These are phyloP conservation scores for Dichotomocladium elegans DNA, from an alignment of 371 early-diverging fungal genomes.

Conservation along the genomic window DNA sequence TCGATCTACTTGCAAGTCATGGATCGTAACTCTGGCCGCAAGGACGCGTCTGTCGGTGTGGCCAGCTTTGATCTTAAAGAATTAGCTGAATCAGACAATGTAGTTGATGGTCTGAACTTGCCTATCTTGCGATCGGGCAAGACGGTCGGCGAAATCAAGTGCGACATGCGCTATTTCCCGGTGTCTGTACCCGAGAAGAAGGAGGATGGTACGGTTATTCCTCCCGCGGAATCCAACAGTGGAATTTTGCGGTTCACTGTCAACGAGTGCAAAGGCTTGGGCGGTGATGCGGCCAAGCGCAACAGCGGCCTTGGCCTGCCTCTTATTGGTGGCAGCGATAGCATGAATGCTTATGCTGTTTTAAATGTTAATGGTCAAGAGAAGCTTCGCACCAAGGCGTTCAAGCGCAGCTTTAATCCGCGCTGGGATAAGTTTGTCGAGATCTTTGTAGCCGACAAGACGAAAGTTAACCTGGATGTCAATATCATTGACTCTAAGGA, in stretches of 20 bases:
- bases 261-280: constrained; percentile 48
- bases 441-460: constrained; percentile 44
- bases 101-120: constrained; percentile 32
- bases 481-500: constrained; percentile 23
- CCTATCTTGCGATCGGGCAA: constrained; percentile 36
- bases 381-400: constrained; percentile 31
- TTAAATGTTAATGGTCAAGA: constrained; percentile 39
- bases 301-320: constrained; percentile 36
- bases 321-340: constrained; percentile 28
- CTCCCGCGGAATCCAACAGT: constrained; percentile 38
- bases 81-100: constrained; percentile 41
- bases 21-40: constrained; percentile 40
- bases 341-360: constrained; percentile 46
- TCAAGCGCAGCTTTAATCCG: constrained; percentile 52
- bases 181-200: constrained; percentile 28
- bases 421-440: constrained; percentile 51
- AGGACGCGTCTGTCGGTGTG: constrained; percentile 40
- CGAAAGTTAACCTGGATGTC: constrained; percentile 29
- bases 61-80: constrained; percentile 53
- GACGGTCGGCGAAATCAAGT: constrained; percentile 36
- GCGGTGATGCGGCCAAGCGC: constrained; percentile 18
- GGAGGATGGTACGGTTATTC: constrained; percentile 40
- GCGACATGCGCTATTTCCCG: constrained; percentile 39
- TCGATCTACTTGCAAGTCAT: constrained; percentile 31
- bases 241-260: constrained; percentile 51